These are phyloP conservation scores for Yarrowia hollandica DNA, from an alignment of 805 yeast genomes.

Conservation along the genomic window DNA sequence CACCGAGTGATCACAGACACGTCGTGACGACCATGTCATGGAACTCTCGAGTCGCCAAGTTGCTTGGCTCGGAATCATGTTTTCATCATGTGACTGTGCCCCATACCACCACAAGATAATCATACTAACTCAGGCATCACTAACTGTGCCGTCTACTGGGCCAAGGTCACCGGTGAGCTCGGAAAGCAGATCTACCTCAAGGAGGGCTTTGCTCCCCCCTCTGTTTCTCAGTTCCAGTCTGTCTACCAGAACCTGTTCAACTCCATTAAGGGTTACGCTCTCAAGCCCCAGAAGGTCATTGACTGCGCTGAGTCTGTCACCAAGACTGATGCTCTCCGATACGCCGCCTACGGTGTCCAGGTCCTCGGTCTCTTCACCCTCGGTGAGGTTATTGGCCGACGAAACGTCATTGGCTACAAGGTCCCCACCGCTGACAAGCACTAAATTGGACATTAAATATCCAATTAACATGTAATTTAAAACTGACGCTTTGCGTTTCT, in stretches of 20 bases:
- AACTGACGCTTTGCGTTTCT: slow-evolving; percentile 21
- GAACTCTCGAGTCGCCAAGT: background rate
- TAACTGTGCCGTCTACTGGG: slow-evolving; percentile 74
- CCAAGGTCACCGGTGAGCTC: slow-evolving; percentile 61
- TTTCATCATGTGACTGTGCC: too few species aligned
- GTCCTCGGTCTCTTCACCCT: slow-evolving; percentile 86
- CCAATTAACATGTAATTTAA: slow-evolving; percentile 23
- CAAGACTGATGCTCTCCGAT: slow-evolving; percentile 61
- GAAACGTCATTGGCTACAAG: slow-evolving; percentile 82
- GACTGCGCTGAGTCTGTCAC: slow-evolving; percentile 50
- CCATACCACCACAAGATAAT: background rate
- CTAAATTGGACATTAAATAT: slow-evolving; percentile 4
- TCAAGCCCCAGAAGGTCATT: slow-evolving; percentile 62
- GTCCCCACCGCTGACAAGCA: slow-evolving; percentile 26
- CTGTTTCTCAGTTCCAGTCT: slow-evolving; percentile 68
- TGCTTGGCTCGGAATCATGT: too few species aligned
- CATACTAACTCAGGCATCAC: slow-evolving; percentile 38
- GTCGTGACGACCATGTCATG: background rate
- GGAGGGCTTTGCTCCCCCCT: slow-evolving; percentile 93
- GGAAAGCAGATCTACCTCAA: slow-evolving; percentile 80
- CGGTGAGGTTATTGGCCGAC: slow-evolving; percentile 96
- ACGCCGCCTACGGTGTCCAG: slow-evolving; percentile 77
- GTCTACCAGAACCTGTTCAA: slow-evolving; percentile 58
- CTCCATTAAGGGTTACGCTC: slow-evolving; percentile 41
- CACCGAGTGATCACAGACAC: too few species aligned